phyloP scores from a whole-genome alignment of 768 basidiomycete species.

The Wakefieldia striispora region DNA sequence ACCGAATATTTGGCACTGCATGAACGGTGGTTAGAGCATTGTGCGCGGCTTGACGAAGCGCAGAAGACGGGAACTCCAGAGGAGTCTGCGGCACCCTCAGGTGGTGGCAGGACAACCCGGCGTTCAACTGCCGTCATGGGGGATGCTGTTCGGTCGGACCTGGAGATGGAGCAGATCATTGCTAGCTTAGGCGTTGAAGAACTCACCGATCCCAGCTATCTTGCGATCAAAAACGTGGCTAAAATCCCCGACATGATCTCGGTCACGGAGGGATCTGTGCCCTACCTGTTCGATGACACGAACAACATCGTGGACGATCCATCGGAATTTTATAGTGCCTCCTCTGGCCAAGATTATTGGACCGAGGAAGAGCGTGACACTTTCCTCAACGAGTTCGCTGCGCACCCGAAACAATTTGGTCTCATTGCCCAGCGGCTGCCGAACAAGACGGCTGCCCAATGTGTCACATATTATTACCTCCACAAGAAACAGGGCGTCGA shows the following conservation, averaged over 20 bases:
- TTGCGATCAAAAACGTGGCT: constrained; percentile 84
- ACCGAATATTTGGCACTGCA: constrained; percentile 69
- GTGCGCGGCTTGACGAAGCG: constrained; percentile 59
- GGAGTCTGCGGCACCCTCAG: constrained; percentile 39
- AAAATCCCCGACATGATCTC: constrained; percentile 89
- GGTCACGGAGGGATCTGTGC: constrained; percentile 57
- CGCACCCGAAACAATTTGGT: constrained; percentile 94
- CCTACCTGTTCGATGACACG: constrained; percentile 78
- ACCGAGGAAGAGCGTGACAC: constrained; percentile 77
- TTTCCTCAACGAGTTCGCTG: constrained; percentile 79
- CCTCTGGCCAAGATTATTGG: constrained; percentile 82
- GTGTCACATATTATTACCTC: constrained; percentile 91
- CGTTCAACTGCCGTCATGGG: constrained; percentile 70
- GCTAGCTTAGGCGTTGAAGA: constrained; percentile 92
- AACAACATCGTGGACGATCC: constrained; percentile 79
- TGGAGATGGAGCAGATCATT: constrained; percentile 97
- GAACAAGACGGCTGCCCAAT: constrained; percentile 85
- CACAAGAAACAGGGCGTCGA: constrained; percentile 89
- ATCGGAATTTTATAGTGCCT: constrained; percentile 68
- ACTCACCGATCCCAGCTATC: constrained; percentile 85
- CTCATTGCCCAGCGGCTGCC: constrained; percentile 77
- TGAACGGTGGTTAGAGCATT: constrained; percentile 70
- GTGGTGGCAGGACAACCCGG: constrained; percentile 64
- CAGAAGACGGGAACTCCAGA: constrained; percentile 33
- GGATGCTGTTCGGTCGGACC: constrained; percentile 89